Percentiles rank a stretch among this genome's conserved stretches.
Conservation (phyloP, 2,329 filamentous ascomycete species). For the Talaromyces funiculosus region DNA sequence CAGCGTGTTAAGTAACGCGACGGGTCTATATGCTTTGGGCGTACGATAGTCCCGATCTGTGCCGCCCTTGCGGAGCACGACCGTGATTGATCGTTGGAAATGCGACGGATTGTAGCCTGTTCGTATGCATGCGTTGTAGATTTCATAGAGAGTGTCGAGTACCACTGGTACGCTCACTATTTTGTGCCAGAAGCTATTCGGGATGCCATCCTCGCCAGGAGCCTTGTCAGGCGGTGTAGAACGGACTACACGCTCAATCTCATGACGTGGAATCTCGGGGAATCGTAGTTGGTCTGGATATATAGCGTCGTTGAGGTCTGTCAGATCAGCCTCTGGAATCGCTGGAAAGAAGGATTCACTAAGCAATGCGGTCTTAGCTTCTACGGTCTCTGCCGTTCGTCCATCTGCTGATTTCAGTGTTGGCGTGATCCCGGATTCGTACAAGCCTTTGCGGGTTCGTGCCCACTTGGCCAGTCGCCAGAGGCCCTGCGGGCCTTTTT, state of each 20-base stretch:
- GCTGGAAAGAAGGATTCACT: background rate
- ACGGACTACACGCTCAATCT: background rate
- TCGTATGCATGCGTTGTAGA: background rate
- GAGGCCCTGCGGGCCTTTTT: conserved; percentile 17
- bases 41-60: background rate
- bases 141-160: background rate
- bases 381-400: background rate
- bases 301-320: background rate
- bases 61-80: background rate
- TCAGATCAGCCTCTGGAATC: background rate
- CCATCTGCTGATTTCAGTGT: background rate
- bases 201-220: background rate
- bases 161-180: background rate
- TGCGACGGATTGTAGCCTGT: background rate
- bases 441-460: background rate
- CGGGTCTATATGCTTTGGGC: background rate
- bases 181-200: background rate
- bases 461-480: conserved; percentile 25
- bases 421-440: background rate
- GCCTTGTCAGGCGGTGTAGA: background rate
- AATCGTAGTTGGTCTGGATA: background rate
- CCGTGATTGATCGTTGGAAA: background rate
- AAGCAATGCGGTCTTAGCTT: background rate
- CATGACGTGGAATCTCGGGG: background rate
- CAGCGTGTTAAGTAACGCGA: background rate